Conservation (phyloP, 306 rosid species). For the Cucurbita moschata region DNA sequence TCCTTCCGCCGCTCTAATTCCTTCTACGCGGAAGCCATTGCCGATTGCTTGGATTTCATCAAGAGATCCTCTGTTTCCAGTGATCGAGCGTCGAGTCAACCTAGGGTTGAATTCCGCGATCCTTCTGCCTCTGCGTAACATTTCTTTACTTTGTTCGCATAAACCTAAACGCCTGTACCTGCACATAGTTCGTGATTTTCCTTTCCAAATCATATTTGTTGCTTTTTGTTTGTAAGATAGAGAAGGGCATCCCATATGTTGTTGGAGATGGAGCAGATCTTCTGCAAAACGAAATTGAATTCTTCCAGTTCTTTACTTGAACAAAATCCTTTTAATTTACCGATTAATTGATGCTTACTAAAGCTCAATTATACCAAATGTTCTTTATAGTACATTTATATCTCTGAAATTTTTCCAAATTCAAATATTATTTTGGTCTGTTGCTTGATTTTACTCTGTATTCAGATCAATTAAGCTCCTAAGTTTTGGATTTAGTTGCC, state of each 20-base stretch:
- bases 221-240: neutral
- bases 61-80: conserved; percentile 49
- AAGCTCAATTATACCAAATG: no score
- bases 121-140: conserved; percentile 7
- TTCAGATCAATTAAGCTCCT: no score
- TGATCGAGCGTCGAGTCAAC: conserved; percentile 23
- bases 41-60: conserved; percentile 86
- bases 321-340: neutral
- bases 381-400: no score
- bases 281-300: neutral
- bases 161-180: neutral
- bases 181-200: neutral
- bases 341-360: neutral
- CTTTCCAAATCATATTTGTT: neutral
- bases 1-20: conserved; percentile 51
- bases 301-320: neutral
- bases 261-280: neutral
- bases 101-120: conserved; percentile 17
- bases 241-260: neutral
- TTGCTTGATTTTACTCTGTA: no score
- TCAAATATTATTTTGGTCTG: no score
- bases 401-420: no score
- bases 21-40: conserved; percentile 86
- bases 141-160: neutral
- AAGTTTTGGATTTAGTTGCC: no score